A percentile compares a stretch with the other conserved stretches of the same genome.
These are phyloP conservation scores for Comarum palustre DNA, from an alignment of 306 rosid genomes.

Conservation along the genomic window DNA sequence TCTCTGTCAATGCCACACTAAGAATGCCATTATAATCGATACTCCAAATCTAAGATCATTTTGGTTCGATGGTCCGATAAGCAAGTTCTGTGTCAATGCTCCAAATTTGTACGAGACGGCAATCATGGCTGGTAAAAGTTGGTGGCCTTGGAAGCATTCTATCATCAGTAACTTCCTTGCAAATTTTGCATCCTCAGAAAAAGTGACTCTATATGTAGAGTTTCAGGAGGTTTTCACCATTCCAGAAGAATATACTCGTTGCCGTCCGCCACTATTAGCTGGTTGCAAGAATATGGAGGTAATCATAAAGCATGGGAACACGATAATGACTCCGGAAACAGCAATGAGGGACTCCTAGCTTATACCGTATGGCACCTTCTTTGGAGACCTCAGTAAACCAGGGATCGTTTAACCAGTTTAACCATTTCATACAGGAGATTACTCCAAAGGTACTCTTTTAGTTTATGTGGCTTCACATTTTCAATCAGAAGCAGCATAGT, in stretches of 20 bases:
- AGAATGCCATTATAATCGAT: background rate
- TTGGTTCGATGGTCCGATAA: background rate
- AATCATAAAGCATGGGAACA: background rate
- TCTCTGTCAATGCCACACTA: background rate
- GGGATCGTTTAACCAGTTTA: background rate
- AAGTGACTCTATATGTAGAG: background rate
- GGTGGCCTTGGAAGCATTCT: background rate
- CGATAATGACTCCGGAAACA: background rate
- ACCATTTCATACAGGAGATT: background rate
- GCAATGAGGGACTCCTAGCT: background rate
- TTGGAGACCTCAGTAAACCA: background rate
- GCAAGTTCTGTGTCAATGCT: background rate
- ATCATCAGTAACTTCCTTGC: background rate
- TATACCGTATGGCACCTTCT: background rate
- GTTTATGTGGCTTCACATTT: background rate
- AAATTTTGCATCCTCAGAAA: background rate
- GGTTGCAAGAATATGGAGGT: background rate
- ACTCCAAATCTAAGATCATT: constrained; percentile 1
- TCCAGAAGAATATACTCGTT: background rate
- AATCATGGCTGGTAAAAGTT: background rate
- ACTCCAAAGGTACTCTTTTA: background rate
- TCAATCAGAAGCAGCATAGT: background rate
- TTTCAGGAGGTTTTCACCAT: background rate
- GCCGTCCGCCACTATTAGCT: background rate
- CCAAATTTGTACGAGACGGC: background rate